Evolutionary conservation across 495 filamentous ascomycete species (phyloP).

Genomic region (Parathielavia appendiculata): DNA sequence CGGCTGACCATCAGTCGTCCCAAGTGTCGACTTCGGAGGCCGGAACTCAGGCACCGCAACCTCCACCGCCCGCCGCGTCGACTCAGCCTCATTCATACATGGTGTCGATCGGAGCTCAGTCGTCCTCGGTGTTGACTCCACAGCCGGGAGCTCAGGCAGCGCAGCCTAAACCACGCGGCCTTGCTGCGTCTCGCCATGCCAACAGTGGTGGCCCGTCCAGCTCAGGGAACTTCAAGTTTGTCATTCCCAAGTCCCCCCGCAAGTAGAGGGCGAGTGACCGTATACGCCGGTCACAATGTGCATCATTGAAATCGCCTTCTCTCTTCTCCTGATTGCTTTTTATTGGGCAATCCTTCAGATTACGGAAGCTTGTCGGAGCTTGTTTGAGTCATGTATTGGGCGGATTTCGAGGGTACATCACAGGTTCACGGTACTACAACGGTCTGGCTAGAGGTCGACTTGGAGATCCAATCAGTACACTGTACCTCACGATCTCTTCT

Average conservation of each 20-base stretch:
- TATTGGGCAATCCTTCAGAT: not conserved
- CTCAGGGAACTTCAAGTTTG: slow-evolving; percentile 17
- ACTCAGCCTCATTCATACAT: not conserved
- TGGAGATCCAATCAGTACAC: not conserved
- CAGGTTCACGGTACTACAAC: not conserved
- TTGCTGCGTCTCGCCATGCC: slow-evolving; percentile 17
- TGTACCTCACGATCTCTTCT: not conserved
- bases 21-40: not conserved
- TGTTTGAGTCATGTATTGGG: not conserved
- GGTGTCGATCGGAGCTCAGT: not conserved
- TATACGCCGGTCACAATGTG: not conserved
- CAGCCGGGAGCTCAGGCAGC: not conserved
- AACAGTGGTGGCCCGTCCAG: not conserved
- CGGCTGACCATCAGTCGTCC: not conserved
- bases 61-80: slow-evolving; percentile 1
- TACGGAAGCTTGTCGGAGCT: not conserved
- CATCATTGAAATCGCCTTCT: not conserved
- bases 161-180: slow-evolving; percentile 8
- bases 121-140: not conserved
- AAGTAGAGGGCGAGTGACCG: not conserved
- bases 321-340: not conserved
- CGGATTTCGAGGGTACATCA: not conserved
- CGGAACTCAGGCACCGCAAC: not conserved
- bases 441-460: not conserved
- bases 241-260: not conserved